These are phyloP conservation scores for Bretziella fagacearum DNA, from an alignment of 2,329 filamentous ascomycete species.

Conservation along the genomic window DNA sequence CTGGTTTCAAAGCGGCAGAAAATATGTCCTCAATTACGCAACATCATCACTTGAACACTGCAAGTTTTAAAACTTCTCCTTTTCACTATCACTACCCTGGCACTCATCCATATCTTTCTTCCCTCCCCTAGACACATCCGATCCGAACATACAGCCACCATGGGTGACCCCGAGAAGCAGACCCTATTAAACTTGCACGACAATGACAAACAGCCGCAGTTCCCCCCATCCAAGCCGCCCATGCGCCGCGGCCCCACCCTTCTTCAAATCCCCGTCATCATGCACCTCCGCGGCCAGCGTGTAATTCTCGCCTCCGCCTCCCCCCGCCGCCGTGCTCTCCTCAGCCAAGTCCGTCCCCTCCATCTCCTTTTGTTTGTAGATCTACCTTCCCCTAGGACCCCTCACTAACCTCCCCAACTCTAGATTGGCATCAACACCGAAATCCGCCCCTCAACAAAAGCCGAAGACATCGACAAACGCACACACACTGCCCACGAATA, in stretches of 20 bases:
- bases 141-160: not conserved
- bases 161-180: conserved; percentile 14
- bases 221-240: conserved; percentile 17
- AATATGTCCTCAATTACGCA: not conserved
- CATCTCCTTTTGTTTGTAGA: conserved; percentile 9
- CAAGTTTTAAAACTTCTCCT: too few species aligned
- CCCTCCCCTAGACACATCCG: not conserved
- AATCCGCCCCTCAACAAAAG: conserved; percentile 63
- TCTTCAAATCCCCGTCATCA: conserved; percentile 64
- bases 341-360: conserved; percentile 42
- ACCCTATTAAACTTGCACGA: conserved; percentile 11
- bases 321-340: conserved; percentile 64
- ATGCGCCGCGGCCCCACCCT: conserved; percentile 40
- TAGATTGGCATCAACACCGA: conserved; percentile 75
- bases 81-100: not conserved
- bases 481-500: conserved; percentile 70
- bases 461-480: conserved; percentile 70
- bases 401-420: not conserved
- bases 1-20: not conserved
- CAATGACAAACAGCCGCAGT: not conserved
- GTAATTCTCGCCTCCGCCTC: conserved; percentile 84
- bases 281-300: conserved; percentile 57
- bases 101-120: not conserved
- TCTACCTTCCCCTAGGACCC: not conserved
- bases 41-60: too few species aligned